Base-by-base conservation (phyloP, 306 rosid species). In the Rosa chinensis region DNA sequence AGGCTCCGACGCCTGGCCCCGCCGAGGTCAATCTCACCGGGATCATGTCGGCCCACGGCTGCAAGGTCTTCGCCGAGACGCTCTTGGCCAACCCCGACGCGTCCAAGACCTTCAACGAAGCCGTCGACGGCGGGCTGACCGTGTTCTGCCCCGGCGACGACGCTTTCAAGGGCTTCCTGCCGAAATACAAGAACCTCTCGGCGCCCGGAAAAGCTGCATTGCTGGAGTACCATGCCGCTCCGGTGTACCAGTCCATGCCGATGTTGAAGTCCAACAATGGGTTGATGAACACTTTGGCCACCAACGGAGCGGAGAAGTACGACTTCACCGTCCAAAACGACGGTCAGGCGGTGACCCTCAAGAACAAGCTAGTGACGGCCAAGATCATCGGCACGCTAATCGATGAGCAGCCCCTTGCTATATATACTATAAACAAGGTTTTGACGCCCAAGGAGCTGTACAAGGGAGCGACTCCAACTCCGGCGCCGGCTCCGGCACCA, bases 271-370 rank as follows among this genome's bases (percentile, higher is more conserved):
- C 97, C 5, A 92, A 77, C 70, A 92, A 94, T 32, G 99, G 99
- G 2, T 17, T 52, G 5, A 67, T 62, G 85, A 91, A 85, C 81
- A 92, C 97, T n/a, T 73, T 94, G 69, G 99, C 99, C 44, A 94
- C 97, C 0, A 97, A 94, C 23, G 93, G 97, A 4, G 91, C 93
- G 0, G 81, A 37, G 68, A 92, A 86, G 49, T 94, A 43, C 80
- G 97, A 92, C 21, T 84, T 94, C 84, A 87, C 90, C 0, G 94
- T 94, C 12, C 99, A 94, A 67, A 94, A 94, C 16, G 97, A 92
- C 75, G 99, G 99, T 1, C 90, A 87, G 6, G 71, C 73, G 14
- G 93, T 94, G 5, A 91, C 97, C 0, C 42, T 92, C 14, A 86
- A 52, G 86, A 94, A 97, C 0, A 89, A 70, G 82, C 17, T 72